A percentile compares a stretch with the other conserved stretches of the same genome.
Evolutionary conservation across 176 grass and related monocot genomes (phyloP).

Genomic region (Rhynchospora breviuscula): DNA sequence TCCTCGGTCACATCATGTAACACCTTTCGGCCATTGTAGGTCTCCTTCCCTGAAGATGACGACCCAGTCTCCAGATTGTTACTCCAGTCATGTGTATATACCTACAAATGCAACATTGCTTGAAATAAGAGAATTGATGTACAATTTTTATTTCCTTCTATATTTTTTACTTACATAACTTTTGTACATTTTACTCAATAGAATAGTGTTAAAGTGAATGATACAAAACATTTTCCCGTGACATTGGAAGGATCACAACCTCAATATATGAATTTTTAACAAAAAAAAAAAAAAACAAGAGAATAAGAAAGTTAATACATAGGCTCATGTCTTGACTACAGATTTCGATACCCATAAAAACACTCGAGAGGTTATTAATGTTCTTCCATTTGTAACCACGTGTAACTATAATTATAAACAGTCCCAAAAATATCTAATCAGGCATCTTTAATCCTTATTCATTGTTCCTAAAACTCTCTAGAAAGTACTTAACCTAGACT

Average conservation of each 20-base stretch:
- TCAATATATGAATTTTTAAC: too few relatives aligned
- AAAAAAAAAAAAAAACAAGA: too few relatives aligned
- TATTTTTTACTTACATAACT: background rate
- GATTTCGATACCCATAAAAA: too few relatives aligned
- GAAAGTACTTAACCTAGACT: background rate
- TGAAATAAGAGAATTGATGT: background rate
- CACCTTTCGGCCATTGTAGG: conserved; percentile 43
- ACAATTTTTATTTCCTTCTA: too few relatives aligned
- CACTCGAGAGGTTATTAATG: too few relatives aligned
- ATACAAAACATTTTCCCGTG: background rate
- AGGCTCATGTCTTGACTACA: too few relatives aligned
- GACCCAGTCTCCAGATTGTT: conserved; percentile 40
- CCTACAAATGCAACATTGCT: conserved; percentile 39
- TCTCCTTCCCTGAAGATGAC: background rate
- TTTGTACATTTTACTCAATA: background rate
- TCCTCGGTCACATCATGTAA: conserved; percentile 41
- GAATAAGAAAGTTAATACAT: too few relatives aligned
- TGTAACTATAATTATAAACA: too few relatives aligned
- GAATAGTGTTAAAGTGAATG: background rate
- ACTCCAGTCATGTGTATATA: conserved; percentile 73
- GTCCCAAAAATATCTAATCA: too few relatives aligned
- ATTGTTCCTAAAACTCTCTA: background rate
- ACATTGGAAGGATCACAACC: background rate
- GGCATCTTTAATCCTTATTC: too few relatives aligned
- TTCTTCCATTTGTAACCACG: too few relatives aligned